Percentiles rank a stretch among this genome's conserved stretches.
Conservation (phyloP, 1,284 basidiomycete species). For the Exobasidium cylindrosporum region DNA sequence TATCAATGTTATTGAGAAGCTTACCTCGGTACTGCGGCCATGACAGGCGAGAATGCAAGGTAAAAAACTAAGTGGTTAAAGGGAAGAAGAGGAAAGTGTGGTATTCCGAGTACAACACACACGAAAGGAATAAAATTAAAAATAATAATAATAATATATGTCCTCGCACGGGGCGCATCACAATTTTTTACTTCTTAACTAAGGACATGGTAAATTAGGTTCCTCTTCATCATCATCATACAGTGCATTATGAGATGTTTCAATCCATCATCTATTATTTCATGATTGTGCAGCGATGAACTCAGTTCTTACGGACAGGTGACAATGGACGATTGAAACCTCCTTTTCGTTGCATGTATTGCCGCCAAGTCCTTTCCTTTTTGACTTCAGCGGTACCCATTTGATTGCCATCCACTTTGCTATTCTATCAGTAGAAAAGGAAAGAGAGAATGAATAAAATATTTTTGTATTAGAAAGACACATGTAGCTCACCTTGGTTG, state of each 20-base stretch:
- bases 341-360: slow-evolving; percentile 74
- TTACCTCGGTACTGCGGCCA: neutral
- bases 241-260: no score
- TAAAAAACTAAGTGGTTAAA: no score
- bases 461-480: neutral
- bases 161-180: neutral
- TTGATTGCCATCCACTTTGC: slow-evolving; percentile 67
- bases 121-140: no score
- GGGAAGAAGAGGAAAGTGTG: no score
- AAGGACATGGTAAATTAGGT: no score
- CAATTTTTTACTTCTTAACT: no score
- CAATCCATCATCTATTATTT: no score
- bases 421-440: slow-evolving; percentile 52
- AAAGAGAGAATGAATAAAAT: neutral
- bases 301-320: slow-evolving; percentile 7
- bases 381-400: slow-evolving; percentile 68
- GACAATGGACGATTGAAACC: slow-evolving; percentile 10
- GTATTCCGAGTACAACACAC: no score
- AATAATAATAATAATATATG: no score
- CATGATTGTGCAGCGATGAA: neutral
- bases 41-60: no score
- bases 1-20: no score
- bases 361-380: slow-evolving; percentile 88
- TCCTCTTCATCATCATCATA: no score
- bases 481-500: slow-evolving; percentile 18